Percentiles rank a stretch among this genome's conserved stretches.
Evolutionary conservation across 208 protist genomes (phyloP).

Genomic region (Leishmania lainsoni): DNA sequence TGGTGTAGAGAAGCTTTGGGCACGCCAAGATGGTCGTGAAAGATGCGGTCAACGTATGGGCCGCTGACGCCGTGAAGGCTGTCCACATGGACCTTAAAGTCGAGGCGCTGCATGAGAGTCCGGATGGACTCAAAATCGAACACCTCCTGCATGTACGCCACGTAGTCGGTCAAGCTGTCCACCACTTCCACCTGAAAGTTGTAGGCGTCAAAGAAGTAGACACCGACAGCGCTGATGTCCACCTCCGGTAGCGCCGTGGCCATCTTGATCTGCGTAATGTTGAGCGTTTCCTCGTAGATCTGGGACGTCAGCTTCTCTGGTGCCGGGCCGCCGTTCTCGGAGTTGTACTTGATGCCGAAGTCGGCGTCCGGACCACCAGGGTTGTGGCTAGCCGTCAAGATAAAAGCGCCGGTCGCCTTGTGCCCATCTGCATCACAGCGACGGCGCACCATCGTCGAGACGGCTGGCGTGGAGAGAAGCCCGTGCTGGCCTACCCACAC

Average conservation of each 20-base stretch:
- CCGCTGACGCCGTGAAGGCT: constrained; percentile 95
- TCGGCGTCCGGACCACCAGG: constrained; percentile 96
- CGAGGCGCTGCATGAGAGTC: constrained; percentile 59
- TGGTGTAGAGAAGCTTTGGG: constrained; percentile 52
- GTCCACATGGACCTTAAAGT: constrained; percentile 94
- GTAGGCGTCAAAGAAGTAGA: constrained; percentile 49
- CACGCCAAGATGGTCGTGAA: constrained; percentile 91
- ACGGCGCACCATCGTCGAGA: constrained; percentile 93
- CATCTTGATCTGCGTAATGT: constrained; percentile 64
- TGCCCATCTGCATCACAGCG: constrained; percentile 48
- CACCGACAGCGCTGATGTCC: constrained; percentile 54
- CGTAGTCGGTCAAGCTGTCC: constrained; percentile 92
- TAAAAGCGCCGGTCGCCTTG: constrained; percentile 90
- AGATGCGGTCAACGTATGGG: constrained; percentile 93
- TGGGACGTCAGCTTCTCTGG: constrained; percentile 93
- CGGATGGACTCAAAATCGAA: constrained; percentile 94
- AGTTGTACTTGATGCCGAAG: constrained; percentile 99
- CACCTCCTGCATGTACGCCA: constrained; percentile 88
- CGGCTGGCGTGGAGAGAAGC: constrained; percentile 96
- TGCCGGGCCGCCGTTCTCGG: constrained; percentile 96
- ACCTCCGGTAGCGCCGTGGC: constrained; percentile 59
- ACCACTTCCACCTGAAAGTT: constrained; percentile 90
- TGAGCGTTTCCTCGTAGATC: constrained; percentile 92
- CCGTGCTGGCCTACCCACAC: constrained; percentile 93
- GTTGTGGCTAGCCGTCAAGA: constrained; percentile 98